Base-by-base conservation (phyloP, 2,329 filamentous ascomycete genomes). In the Lecanicillium sp. region DNA sequence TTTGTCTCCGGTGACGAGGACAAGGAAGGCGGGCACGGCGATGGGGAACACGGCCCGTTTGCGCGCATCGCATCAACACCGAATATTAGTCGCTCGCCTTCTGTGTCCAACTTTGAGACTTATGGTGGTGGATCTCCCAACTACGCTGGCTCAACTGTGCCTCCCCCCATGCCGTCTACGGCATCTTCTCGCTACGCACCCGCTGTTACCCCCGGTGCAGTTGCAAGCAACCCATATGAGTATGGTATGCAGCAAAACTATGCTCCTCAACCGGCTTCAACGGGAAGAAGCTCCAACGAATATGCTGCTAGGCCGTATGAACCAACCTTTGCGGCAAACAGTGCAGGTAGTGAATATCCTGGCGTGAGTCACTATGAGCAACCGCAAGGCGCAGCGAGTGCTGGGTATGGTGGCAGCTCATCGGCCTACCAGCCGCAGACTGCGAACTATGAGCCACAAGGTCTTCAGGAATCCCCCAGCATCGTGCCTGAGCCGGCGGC, bases 1-100 rank as follows among this genome's bases (percentile, higher is more conserved):
- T 98, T 98, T 55, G 88, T 98, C 44, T 81, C 85, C 37, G 94
- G 92, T 12, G 90, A 96, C 43, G 90, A 97, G 39, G 77, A 77
- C 37, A 88, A 94, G 37, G 69, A 71, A 25, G 69, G 69, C 9
- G 77, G 74, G 1, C 72, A 72, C 39, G 76, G 69, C 8, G 77
- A 76, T 32, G 69, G 59, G 25, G 83, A 86, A 43, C 61, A 74
- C 37, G 87, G 88, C 0, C 88, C 87, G 2, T 97, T 98, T 58
- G 82, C 85, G 7, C 83, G 83, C 39, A 78, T 96, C 37, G 72
- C 84, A 19, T 79, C 79, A 20, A 85, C 84, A 3, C 84, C 85
- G 6, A 83, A 76, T 3, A 74, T 88, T 43, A 88, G 84, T 54
- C 75, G 84, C 30, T 79, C 82, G 3, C 80, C 84, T 4, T 92